Base-by-base conservation (phyloP, 495 filamentous ascomycete genomes). In the Poronia punctata region DNA sequence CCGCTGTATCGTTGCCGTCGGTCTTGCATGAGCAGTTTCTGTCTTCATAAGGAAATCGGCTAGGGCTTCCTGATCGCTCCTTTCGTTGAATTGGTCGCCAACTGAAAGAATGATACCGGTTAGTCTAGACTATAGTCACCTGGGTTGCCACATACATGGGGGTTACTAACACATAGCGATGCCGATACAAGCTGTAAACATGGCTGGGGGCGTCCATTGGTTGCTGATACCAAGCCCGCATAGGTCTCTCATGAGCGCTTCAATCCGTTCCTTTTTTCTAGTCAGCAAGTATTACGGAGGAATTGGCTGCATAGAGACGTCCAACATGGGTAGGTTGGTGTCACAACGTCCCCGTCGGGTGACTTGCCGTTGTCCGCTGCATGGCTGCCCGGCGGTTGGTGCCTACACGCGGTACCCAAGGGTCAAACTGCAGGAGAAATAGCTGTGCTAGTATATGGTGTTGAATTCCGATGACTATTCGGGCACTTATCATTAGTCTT, bases 371-470 rank as follows among this genome's bases (percentile, higher is more conserved):
- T 58, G 59, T 64, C 28, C 41, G 30, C 18, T 48, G 43, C 7
- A 60, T 43, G 12, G 52, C 64, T 17, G 42, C 47, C 34, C 53
- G 53, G 10, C 57, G 53, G 18, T 35, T 48, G 10, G 49, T 54
- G 9, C 64, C 64, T 12, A 62, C 57, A 39, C 49, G 50, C 1
- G 61, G 60, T 29, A 62, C 57, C 33, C 55, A 61, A 32, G 65
- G 66, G 49, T 70, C 64, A 53, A 64, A 69, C 35, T 61, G 57
- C 31, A 60, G 45, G 6, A 61, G 52, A 42, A 71, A 66, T 34
- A 71, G 61, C 53, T 71, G 68, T 35, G 75, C 74, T 39, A 70
- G 59, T 37, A 68, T 70, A 57, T 76, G 72, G 62, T 75, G 71
- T 38, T 75, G 71, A 16, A 66, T 59, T 5, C 70, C 71, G 31